Evolutionary conservation across 2,329 filamentous ascomycete species (phyloP).

Genomic region (Calonectria pauciramosa): DNA sequence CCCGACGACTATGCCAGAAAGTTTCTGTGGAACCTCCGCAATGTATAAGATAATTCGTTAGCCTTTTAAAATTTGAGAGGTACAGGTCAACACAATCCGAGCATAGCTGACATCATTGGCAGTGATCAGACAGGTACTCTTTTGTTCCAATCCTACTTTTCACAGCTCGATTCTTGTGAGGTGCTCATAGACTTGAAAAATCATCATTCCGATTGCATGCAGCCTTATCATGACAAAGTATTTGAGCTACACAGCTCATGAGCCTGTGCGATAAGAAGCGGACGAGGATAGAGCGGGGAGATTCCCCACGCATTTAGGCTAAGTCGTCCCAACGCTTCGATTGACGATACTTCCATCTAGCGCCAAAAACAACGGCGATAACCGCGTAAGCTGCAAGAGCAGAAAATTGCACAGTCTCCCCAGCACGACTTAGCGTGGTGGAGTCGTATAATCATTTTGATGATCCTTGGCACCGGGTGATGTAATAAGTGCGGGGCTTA

Average conservation of each 20-base stretch:
- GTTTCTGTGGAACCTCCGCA: slow-evolving; percentile 26
- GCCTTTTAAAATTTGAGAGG: background rate
- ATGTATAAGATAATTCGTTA: background rate
- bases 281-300: background rate
- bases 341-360: background rate
- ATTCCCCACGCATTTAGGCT: background rate
- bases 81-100: background rate
- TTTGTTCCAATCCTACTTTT: background rate
- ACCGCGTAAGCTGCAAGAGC: background rate
- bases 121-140: background rate
- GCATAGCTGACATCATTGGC: background rate
- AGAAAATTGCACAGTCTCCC: too few relatives aligned
- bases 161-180: background rate
- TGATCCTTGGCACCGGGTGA: background rate
- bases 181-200: background rate
- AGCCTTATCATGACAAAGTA: background rate
- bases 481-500: background rate
- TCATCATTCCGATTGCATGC: background rate
- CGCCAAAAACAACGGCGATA: background rate
- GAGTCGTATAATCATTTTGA: background rate
- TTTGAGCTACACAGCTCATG: background rate
- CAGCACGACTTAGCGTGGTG: background rate
- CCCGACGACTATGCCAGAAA: slow-evolving; percentile 24
- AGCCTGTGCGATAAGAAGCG: background rate
- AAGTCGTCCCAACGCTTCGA: background rate